A percentile compares a stretch with the other conserved stretches of the same genome.
These are phyloP conservation scores for Penicillium chermesinum DNA, from an alignment of 495 filamentous ascomycete genomes.

Conservation along the genomic window DNA sequence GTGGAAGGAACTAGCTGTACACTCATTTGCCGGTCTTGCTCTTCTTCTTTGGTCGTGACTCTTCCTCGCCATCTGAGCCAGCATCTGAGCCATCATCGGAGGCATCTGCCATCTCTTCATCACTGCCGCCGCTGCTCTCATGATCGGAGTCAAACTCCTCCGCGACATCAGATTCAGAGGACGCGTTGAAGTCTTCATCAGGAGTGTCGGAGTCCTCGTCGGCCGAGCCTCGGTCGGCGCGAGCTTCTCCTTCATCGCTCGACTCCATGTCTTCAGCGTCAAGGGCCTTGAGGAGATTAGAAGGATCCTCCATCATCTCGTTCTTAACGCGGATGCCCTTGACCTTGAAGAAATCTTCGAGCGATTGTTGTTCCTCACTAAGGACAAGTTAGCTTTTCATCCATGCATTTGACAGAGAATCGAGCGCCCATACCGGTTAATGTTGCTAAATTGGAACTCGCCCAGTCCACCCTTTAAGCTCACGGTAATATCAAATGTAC, in stretches of 20 bases:
- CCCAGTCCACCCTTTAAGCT: slow-evolving; percentile 70
- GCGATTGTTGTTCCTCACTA: slow-evolving; percentile 87
- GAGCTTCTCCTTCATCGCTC: slow-evolving; percentile 71
- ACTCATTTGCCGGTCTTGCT: slow-evolving; percentile 47
- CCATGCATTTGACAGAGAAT: neutral
- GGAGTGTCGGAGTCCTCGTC: slow-evolving; percentile 93
- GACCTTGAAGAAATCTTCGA: slow-evolving; percentile 92
- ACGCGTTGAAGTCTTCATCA: slow-evolving; percentile 93
- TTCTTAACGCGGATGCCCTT: slow-evolving; percentile 96
- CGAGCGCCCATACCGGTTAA: slow-evolving; percentile 64
- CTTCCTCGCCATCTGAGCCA: slow-evolving; percentile 32
- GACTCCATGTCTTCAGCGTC: slow-evolving; percentile 69
- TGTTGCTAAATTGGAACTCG: slow-evolving; percentile 96
- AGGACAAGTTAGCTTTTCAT: slow-evolving; percentile 2
- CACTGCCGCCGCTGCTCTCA: slow-evolving; percentile 72
- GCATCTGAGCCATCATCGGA: slow-evolving; percentile 50
- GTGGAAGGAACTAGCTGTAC: slow-evolving; percentile 13
- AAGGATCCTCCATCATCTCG: slow-evolving; percentile 68
- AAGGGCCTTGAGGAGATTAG: slow-evolving; percentile 48
- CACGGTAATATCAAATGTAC: slow-evolving; percentile 96
- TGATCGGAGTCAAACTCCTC: slow-evolving; percentile 93
- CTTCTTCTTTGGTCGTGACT: slow-evolving; percentile 69
- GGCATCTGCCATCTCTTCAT: slow-evolving; percentile 58
- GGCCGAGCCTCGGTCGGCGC: slow-evolving; percentile 78
- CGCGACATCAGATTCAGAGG: slow-evolving; percentile 87